Conservation (phyloP, 169 alveolate genomes). For the Besnoitia besnoiti region DNA sequence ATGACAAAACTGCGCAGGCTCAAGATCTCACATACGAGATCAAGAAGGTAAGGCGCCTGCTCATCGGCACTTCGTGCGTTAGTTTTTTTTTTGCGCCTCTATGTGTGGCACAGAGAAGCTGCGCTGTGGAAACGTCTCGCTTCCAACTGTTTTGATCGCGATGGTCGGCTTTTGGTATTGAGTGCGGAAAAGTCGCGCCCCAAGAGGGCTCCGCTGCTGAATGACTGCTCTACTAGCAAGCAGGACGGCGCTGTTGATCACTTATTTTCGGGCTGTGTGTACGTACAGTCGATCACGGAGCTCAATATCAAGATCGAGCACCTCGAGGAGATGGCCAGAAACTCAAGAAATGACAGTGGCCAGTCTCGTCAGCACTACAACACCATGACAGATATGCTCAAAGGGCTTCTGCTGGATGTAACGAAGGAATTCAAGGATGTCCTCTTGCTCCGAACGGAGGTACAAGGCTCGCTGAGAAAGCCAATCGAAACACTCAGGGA, state of each 20-base stretch:
- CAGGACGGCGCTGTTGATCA: no score
- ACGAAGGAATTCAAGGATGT: constrained; percentile 73
- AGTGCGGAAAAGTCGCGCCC: no score
- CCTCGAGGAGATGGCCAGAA: constrained; percentile 65
- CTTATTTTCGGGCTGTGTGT: not conserved
- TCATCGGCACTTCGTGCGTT: not conserved
- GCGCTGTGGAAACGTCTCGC: no score
- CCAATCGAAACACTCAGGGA: no score
- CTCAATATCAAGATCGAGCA: constrained; percentile 67
- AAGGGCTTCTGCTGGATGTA: constrained; percentile 70
- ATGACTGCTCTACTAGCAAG: no score
- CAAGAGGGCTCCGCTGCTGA: no score
- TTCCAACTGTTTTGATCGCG: no score
- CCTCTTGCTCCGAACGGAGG: constrained; percentile 70
- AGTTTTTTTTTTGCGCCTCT: not conserved
- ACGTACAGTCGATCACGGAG: constrained; percentile 61
- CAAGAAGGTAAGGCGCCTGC: constrained; percentile 50
- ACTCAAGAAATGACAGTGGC: not conserved
- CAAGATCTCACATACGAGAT: constrained; percentile 73
- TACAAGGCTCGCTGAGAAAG: not conserved
- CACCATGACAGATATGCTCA: constrained; percentile 66
- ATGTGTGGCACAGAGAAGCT: not conserved
- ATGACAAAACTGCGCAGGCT: constrained; percentile 72
- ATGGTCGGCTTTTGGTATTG: no score
- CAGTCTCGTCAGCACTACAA: constrained; percentile 63